Percentiles rank a stretch among this genome's conserved stretches.
Evolutionary conservation across 768 basidiomycete genomes (phyloP).

Genomic region (Leccinum subgranulosum): DNA sequence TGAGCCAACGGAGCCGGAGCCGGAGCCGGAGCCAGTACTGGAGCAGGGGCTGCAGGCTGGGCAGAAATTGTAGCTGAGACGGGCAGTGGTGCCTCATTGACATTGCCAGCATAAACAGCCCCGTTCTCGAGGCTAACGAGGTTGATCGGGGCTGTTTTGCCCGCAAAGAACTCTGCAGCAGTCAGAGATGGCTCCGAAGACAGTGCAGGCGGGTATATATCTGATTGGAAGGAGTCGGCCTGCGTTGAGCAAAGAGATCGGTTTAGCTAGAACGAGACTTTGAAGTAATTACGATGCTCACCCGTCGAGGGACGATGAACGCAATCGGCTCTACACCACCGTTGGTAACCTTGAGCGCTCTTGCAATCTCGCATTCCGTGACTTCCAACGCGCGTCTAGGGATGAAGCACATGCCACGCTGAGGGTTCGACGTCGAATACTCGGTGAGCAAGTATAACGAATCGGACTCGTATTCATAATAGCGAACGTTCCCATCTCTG

Average conservation of each 20-base stretch:
- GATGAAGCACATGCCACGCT: constrained; percentile 96
- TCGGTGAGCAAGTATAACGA: constrained; percentile 73
- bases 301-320: constrained; percentile 94
- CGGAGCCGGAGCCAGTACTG: constrained; percentile 10
- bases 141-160: constrained; percentile 76
- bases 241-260: constrained; percentile 26
- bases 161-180: constrained; percentile 84
- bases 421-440: constrained; percentile 87
- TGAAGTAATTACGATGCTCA: constrained; percentile 30
- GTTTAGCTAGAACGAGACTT: not conserved
- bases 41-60: constrained; percentile 22
- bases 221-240: constrained; percentile 95
- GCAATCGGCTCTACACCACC: constrained; percentile 82
- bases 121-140: constrained; percentile 79
- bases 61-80: constrained; percentile 29
- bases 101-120: constrained; percentile 31
- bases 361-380: constrained; percentile 90
- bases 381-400: constrained; percentile 89
- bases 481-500: constrained; percentile 97
- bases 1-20: constrained; percentile 29
- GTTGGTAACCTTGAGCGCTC: constrained; percentile 85
- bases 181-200: constrained; percentile 76
- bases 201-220: constrained; percentile 92
- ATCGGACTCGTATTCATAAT: constrained; percentile 93
- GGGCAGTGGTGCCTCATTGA: constrained; percentile 19